Evolutionary conservation across 495 filamentous ascomycete species (phyloP).

Genomic region (Aspergillus mulundensis): DNA sequence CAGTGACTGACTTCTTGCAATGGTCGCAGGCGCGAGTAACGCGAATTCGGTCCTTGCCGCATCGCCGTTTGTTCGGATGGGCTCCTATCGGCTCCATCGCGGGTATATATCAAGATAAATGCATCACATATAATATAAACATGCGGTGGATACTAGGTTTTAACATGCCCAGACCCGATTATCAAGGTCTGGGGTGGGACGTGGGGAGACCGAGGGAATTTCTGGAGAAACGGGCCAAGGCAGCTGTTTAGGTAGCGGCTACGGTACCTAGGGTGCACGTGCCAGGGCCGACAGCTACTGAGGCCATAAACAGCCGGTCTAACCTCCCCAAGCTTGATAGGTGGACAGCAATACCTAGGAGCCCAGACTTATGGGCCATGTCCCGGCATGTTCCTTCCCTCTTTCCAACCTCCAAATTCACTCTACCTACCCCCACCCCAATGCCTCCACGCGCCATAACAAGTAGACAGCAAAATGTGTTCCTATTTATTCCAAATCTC

Average conservation of each 20-base stretch:
- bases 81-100: slow-evolving; percentile 9
- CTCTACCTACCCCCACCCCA: too few relatives aligned
- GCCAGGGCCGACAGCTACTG: too few relatives aligned
- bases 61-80: slow-evolving; percentile 18
- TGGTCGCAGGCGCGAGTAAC: slow-evolving; percentile 34
- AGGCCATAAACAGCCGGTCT: too few relatives aligned
- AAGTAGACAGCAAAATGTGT: too few relatives aligned
- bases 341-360: too few relatives aligned
- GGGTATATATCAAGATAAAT: not conserved
- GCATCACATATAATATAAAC: not conserved
- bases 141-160: not conserved
- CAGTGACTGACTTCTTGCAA: slow-evolving; percentile 35
- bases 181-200: not conserved
- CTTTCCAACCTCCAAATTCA: too few relatives aligned
- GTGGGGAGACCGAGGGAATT: slow-evolving; percentile 3
- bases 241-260: too few relatives aligned
- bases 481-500: too few relatives aligned
- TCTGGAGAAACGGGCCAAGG: not conserved
- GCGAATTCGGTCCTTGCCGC: slow-evolving; percentile 22
- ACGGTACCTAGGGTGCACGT: slow-evolving; percentile 5
- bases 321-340: too few relatives aligned
- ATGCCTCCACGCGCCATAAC: too few relatives aligned
- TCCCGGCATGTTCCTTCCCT: too few relatives aligned
- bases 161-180: not conserved
- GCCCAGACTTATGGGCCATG: too few relatives aligned